Evolutionary conservation across 2,329 filamentous ascomycete genomes (phyloP), one percentile per base, ranked within the genome.

Genomic region (Trichothecium roseum): DNA sequence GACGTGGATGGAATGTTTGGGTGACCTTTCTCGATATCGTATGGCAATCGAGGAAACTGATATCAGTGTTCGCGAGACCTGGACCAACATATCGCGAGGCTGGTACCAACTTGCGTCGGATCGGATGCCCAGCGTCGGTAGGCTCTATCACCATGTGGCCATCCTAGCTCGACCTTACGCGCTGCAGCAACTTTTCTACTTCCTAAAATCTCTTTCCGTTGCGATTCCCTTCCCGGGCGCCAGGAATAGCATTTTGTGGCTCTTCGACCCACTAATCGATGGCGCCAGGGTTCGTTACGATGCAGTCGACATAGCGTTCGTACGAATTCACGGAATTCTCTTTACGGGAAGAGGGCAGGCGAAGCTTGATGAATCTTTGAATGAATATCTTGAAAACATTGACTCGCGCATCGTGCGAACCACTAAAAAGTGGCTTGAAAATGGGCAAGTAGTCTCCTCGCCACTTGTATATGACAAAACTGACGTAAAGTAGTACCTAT

Each of bases 31-130:
- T 0, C 68, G 88, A 16, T 94, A 93, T 30, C 54, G 69, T 1
- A 95, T 95, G 87, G 86, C 87, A 0, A 86, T 95, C 30, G 87
- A 95, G 52, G 83, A 94, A 29, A 76, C 83, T 18, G 81, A 91
- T 42, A 68, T 83, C 16, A 60, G 72, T 2, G 81, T 89, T 37
- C 66, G 82, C 1, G 84, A 93, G 32, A 74, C 78, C 0, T 96
- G 89, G 88, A 84, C 82, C 0, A 70, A 72, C 0, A 84, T 94
- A 0, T 81, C 83, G 0, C 66, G 79, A 0, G 78, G 81, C 29
- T 96, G 88, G 89, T 94, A 93, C 45, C 78, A 73, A 3, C 82
- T 82, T 45, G 84, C 84, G 0, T 83, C 84, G 1, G 9, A 30
- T 45, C 79, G 78, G 18, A 75, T 76, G 0, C 85, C 88, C 0